Base-by-base conservation (phyloP, 768 basidiomycete genomes). In the Coprinopsis strossmayeri region DNA sequence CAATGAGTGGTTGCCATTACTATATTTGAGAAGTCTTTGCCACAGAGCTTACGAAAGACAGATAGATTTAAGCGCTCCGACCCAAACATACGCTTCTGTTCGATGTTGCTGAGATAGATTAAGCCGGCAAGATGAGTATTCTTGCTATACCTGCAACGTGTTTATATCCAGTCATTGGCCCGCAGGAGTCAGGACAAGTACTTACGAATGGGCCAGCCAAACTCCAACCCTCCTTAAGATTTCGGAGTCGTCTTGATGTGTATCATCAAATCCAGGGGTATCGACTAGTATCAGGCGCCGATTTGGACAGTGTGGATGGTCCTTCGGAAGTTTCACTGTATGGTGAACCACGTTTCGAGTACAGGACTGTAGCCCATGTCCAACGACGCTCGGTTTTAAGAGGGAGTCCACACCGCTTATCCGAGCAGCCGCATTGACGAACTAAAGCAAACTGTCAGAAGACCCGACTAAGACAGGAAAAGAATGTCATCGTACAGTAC, bases 181-280 rank as follows among this genome's bases (percentile, higher is more conserved):
- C 34, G 17, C 17, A 20, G 18, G 39, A 18, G 13, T 12, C 5
- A 27, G 2, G 30, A 20, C 28, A 37, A 17, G 25, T n/a, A 43
- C 58, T 34, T 30, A 62, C 61, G 47, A 23, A 13, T 43, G 25
- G 20, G 49, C 44, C 21, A 66, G 44, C 58, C 61, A 65, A 2
- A 50, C 46, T 5, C 57, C 56, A 46, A 67, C 58, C 11, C 34
- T 40, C 10, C 49, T 28, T 24, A 67, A 46, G 10, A 65, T 61
- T 7, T 62, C 59, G 3, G 38, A 25, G 39, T 66, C 61, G 18
- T 37, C 12, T 12, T 37, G 10, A 12, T 37, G 23, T 12, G 58
- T 59, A 46, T 64, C 59, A 32, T 62, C 56, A 42, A 64, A 64
- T 0, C 63, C 61, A 0, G 63, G 61, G 0, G 61, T 62, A 25